A percentile compares a stretch with the other conserved stretches of the same genome.
These are phyloP conservation scores for Cercospora nicotianae DNA, from an alignment of 2,329 filamentous ascomycete genomes.

Conservation along the genomic window DNA sequence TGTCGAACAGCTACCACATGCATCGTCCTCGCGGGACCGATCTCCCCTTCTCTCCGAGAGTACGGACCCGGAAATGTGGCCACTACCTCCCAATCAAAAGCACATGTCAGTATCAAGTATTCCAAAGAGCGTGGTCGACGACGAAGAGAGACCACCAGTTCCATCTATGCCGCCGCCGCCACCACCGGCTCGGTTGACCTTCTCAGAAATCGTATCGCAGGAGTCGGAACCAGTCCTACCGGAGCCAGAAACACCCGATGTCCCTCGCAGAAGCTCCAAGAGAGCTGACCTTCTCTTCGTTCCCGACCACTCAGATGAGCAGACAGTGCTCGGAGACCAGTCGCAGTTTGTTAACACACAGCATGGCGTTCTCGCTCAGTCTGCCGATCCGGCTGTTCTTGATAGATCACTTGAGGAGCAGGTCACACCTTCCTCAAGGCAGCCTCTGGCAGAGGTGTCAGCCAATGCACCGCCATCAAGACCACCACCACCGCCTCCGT, in stretches of 20 bases:
- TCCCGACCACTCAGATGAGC: background rate
- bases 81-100: slow-evolving; percentile 15
- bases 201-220: slow-evolving; percentile 29
- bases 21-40: slow-evolving; percentile 18
- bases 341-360: background rate
- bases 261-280: background rate
- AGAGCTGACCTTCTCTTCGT: background rate
- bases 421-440: slow-evolving; percentile 4
- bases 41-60: slow-evolving; percentile 44
- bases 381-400: background rate
- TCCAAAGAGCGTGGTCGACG: slow-evolving; percentile 13
- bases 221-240: slow-evolving; percentile 25
- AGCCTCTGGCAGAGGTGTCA: slow-evolving; percentile 19
- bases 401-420: background rate
- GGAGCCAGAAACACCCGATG: background rate
- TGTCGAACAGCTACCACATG: slow-evolving; percentile 11
- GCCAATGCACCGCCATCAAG: slow-evolving; percentile 18
- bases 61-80: slow-evolving; percentile 35
- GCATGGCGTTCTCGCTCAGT: background rate
- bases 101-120: background rate
- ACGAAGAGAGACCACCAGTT: slow-evolving; percentile 17
- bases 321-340: background rate
- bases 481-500: slow-evolving; percentile 13
- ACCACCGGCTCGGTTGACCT: slow-evolving; percentile 18
- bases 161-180: slow-evolving; percentile 21